Evolutionary conservation across 768 basidiomycete species (phyloP).

Genomic region (Mrakia frigida): DNA sequence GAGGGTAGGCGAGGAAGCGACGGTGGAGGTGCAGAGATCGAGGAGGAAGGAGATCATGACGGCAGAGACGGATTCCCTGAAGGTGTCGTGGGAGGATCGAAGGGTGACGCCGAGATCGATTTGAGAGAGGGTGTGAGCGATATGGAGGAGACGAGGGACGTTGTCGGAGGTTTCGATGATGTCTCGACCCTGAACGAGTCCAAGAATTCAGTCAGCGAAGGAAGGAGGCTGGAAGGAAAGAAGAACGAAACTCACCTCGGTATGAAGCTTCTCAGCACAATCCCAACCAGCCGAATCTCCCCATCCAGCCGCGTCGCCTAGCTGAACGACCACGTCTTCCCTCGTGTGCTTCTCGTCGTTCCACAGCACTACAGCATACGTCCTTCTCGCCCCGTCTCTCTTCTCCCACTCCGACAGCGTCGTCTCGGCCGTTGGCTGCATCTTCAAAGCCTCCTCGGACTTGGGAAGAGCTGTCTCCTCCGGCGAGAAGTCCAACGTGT

Average conservation of each 20-base stretch:
- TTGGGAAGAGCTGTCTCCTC: slow-evolving; percentile 65
- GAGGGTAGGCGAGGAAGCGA: slow-evolving; percentile 58
- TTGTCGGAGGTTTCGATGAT: slow-evolving; percentile 68
- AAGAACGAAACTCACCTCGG: slow-evolving; percentile 34
- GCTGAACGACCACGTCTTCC: slow-evolving; percentile 63
- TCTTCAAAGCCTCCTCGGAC: slow-evolving; percentile 63
- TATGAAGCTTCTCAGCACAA: slow-evolving; percentile 39
- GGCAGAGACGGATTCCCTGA: slow-evolving; percentile 74
- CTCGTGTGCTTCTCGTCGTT: slow-evolving; percentile 96
- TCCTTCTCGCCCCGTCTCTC: not conserved
- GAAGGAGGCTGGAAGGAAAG: not conserved
- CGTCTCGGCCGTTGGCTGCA: slow-evolving; percentile 58
- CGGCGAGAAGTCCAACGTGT: slow-evolving; percentile 74
- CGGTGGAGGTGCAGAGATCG: slow-evolving; percentile 62
- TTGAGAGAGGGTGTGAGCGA: slow-evolving; percentile 70
- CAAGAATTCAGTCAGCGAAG: not conserved
- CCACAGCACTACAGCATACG: slow-evolving; percentile 74
- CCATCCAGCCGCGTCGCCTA: slow-evolving; percentile 39
- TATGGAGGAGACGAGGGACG: slow-evolving; percentile 59
- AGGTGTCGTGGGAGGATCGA: slow-evolving; percentile 77
- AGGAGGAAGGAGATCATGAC: slow-evolving; percentile 57
- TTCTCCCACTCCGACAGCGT: slow-evolving; percentile 17
- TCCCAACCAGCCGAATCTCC: slow-evolving; percentile 35
- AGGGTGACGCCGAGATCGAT: slow-evolving; percentile 91
- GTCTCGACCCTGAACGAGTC: slow-evolving; percentile 59